Percentiles rank a stretch among this genome's conserved stretches.
phyloP scores from a whole-genome alignment of 2,329 filamentous ascomycete species.

The Huntiella decipiens region DNA sequence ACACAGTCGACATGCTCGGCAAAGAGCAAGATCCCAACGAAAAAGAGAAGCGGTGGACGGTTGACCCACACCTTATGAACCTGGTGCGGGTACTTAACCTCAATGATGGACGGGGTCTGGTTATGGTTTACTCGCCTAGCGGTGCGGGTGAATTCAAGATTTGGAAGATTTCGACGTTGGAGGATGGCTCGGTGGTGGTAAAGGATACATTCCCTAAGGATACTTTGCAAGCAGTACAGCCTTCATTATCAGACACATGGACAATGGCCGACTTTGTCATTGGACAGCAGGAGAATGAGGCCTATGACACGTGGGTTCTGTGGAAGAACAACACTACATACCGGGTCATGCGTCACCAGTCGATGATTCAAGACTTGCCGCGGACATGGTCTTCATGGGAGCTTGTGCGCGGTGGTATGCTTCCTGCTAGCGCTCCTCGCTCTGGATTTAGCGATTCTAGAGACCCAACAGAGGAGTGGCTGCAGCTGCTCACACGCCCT shows the following conservation, averaged over 20 bases:
- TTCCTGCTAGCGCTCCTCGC: slow-evolving; percentile 30
- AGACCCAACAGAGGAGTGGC: slow-evolving; percentile 68
- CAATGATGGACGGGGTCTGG: slow-evolving; percentile 31
- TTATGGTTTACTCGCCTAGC: slow-evolving; percentile 75
- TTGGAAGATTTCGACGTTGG: slow-evolving; percentile 53
- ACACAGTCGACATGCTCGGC: slow-evolving; percentile 60
- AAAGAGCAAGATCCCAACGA: slow-evolving; percentile 34
- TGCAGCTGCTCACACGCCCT: slow-evolving; percentile 64
- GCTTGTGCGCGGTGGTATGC: slow-evolving; percentile 42
- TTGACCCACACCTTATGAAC: slow-evolving; percentile 62
- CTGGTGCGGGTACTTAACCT: slow-evolving; percentile 54
- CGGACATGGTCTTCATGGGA: slow-evolving; percentile 54
- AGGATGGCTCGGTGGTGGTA: slow-evolving; percentile 43
- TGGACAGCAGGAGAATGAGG: slow-evolving; percentile 32
- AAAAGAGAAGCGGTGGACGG: slow-evolving; percentile 47
- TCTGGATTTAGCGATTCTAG: slow-evolving; percentile 45
- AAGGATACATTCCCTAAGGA: slow-evolving; percentile 50
- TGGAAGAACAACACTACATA: slow-evolving; percentile 77
- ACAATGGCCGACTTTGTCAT: slow-evolving; percentile 59
- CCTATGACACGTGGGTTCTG: slow-evolving; percentile 50
- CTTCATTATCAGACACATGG: slow-evolving; percentile 58
- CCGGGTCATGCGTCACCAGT: slow-evolving; percentile 52
- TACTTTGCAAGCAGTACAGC: slow-evolving; percentile 38
- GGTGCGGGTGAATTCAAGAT: slow-evolving; percentile 87
- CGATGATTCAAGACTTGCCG: slow-evolving; percentile 45